phyloP scores from a whole-genome alignment of 1,284 basidiomycete genomes.

The Rhodotorula glutinis region DNA sequence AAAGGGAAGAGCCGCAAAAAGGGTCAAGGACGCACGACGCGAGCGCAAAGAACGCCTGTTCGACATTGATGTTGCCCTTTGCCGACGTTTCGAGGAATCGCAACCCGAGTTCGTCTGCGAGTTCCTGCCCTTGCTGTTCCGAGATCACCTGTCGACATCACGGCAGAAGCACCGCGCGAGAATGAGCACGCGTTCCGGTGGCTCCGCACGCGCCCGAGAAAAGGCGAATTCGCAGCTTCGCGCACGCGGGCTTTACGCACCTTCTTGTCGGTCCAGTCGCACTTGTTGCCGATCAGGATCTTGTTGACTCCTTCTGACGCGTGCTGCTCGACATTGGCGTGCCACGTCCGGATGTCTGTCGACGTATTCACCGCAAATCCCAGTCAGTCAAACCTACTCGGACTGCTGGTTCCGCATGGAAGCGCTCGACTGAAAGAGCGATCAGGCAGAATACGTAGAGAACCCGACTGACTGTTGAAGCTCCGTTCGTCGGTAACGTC shows the following conservation, averaged over 20 bases:
- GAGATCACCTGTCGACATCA: slow-evolving; percentile 61
- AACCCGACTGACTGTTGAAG: slow-evolving; percentile 86
- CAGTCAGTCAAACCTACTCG: not conserved
- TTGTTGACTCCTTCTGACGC: slow-evolving; percentile 99
- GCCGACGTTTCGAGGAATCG: slow-evolving; percentile 98
- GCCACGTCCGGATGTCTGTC: slow-evolving; percentile 97
- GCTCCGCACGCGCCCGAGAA: too few relatives aligned
- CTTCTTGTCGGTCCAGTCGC: slow-evolving; percentile 96
- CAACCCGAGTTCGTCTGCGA: slow-evolving; percentile 85
- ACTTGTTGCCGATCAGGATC: slow-evolving; percentile 98
- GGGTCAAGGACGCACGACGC: slow-evolving; percentile 65
- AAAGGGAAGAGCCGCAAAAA: too few relatives aligned
- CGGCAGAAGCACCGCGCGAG: not conserved
- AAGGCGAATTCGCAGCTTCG: too few relatives aligned
- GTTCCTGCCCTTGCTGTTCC: slow-evolving; percentile 65
- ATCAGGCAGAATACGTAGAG: too few relatives aligned
- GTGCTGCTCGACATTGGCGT: slow-evolving; percentile 97
- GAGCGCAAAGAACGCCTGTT: slow-evolving; percentile 97
- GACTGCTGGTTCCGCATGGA: not conserved
- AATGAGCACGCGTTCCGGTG: too few relatives aligned
- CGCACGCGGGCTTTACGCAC: too few relatives aligned
- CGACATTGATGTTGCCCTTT: slow-evolving; percentile 95
- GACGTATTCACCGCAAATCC: too few relatives aligned
- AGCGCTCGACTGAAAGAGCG: not conserved
- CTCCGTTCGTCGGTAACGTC: slow-evolving; percentile 98